Evolutionary conservation across 768 basidiomycete genomes (phyloP), one percentile per base, ranked within the genome.

Genomic region (Suillus placidus): DNA sequence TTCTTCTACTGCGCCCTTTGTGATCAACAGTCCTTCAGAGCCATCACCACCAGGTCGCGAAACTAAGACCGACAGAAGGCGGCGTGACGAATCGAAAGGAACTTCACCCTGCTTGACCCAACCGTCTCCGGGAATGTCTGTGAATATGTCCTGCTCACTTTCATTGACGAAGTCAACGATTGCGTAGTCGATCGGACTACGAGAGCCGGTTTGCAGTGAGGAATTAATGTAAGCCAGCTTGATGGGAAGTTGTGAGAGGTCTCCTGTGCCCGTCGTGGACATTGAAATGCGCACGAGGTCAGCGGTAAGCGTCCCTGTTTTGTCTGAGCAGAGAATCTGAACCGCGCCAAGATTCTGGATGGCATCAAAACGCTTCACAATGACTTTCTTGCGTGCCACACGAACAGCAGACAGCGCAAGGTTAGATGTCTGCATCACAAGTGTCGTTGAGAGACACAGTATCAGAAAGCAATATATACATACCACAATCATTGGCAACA

Each of bases 271-370:
- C 26, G 73, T 61, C 4, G 76, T 68, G 63, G 68, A 77, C 71
- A 67, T 76, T 61, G 67, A 80, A 74, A 63, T 78, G 62, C 83
- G 81, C 75, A 78, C 75, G 30, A 69, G 69, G 66, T 76, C 76
- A 45, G 72, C 74, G 10, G 85, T 86, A 37, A 86, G 72, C 18
- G 88, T 90, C 34, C 88, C 88, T 1, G 88, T 90, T 74, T 89
- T 89, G 73, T 90, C 88, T 30, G 85, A 87, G 72, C 88, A 89
- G 61, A 83, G 72, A 58, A 82, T 71, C 62, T 76, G 78, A 34
- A 89, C 86, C 10, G 82, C 85, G 13, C 87, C 85, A 47, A 90
- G 72, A 60, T 83, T 86, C 71, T 89, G 87, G 67, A 89, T 79
- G 14, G 88, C 87, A 68, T 88, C 87, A 67, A 90, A 81, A 62